These are phyloP conservation scores for Arachnopeziza araneosa DNA, from an alignment of 2,329 filamentous ascomycete species.

Conservation along the genomic window DNA sequence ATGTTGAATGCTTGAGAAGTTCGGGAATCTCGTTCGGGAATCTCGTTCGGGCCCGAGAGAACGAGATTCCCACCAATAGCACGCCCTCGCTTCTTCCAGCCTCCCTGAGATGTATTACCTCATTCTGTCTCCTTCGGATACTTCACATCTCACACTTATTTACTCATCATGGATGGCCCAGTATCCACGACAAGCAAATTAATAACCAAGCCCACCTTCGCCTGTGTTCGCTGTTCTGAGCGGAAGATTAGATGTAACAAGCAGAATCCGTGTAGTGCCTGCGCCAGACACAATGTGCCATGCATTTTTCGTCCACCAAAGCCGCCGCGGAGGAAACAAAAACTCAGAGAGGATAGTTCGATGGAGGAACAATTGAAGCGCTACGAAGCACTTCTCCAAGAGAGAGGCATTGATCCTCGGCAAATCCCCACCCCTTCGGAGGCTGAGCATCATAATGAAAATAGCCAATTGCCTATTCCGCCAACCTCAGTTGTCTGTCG, in stretches of 20 bases:
- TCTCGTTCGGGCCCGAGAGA: background rate
- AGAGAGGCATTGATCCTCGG: constrained; percentile 20
- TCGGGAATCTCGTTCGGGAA: background rate
- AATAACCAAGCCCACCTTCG: constrained; percentile 1
- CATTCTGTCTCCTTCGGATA: background rate
- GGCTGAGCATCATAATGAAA: background rate
- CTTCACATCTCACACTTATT: background rate
- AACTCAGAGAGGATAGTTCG: background rate
- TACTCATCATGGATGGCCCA: background rate
- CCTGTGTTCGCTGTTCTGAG: constrained; percentile 11
- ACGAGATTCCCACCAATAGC: background rate
- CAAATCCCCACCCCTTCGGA: constrained; percentile 6
- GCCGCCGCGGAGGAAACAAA: constrained; percentile 51
- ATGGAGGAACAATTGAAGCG: constrained; percentile 20
- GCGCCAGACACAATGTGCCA: constrained; percentile 54
- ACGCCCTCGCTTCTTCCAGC: background rate
- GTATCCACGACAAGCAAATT: background rate
- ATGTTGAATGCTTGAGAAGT: background rate
- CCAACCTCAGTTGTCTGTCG: background rate
- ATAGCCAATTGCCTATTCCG: background rate
- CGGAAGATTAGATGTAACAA: constrained; percentile 70
- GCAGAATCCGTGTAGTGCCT: constrained; percentile 64
- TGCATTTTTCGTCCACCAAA: constrained; percentile 53
- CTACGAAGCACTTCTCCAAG: constrained; percentile 24
- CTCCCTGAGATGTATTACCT: background rate